Conservation (phyloP, 2,329 filamentous ascomycete species). For the Colletotrichum tanaceti region DNA sequence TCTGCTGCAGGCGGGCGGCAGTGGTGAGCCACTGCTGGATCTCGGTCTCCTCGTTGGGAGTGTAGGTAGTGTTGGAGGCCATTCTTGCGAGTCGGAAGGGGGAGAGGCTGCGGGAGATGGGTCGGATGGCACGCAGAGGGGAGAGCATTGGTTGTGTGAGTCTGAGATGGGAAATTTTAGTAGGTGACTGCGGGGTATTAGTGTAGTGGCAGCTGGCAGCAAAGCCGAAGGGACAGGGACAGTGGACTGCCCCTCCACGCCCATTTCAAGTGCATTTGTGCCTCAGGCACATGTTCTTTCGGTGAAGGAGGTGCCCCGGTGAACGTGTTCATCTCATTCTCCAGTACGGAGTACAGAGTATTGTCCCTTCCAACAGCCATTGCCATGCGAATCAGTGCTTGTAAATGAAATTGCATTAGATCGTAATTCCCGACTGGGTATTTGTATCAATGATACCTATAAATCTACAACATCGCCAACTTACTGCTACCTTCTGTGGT, state of each 20-base stretch:
- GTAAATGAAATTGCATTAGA: too few species aligned
- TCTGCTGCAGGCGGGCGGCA: slow-evolving; percentile 73
- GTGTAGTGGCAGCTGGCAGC: too few species aligned
- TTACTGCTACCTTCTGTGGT: too few species aligned
- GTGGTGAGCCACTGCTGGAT: slow-evolving; percentile 90
- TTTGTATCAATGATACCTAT: too few species aligned
- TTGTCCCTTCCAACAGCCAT: neutral
- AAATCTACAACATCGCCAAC: too few species aligned
- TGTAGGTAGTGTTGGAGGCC: slow-evolving; percentile 77
- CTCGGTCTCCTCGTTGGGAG: slow-evolving; percentile 83
- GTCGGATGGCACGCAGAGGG: slow-evolving; percentile 54
- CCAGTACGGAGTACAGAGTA: too few species aligned
- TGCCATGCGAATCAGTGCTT: too few species aligned
- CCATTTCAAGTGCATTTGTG: neutral
- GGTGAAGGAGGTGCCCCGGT: slow-evolving; percentile 1
- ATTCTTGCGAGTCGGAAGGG: slow-evolving; percentile 64
- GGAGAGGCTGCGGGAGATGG: slow-evolving; percentile 51
- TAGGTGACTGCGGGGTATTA: slow-evolving; percentile 34
- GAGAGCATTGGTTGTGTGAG: slow-evolving; percentile 55
- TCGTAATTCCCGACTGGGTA: too few species aligned
- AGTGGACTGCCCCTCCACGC: slow-evolving; percentile 30
- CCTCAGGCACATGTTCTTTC: neutral
- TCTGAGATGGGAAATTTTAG: slow-evolving; percentile 25
- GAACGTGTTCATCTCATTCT: neutral
- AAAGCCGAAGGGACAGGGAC: neutral